A percentile compares a stretch with the other conserved stretches of the same genome.
These are phyloP conservation scores for Saccharomyces hybrid DNA, from an alignment of 1,139 yeast species.

Conservation along the genomic window DNA sequence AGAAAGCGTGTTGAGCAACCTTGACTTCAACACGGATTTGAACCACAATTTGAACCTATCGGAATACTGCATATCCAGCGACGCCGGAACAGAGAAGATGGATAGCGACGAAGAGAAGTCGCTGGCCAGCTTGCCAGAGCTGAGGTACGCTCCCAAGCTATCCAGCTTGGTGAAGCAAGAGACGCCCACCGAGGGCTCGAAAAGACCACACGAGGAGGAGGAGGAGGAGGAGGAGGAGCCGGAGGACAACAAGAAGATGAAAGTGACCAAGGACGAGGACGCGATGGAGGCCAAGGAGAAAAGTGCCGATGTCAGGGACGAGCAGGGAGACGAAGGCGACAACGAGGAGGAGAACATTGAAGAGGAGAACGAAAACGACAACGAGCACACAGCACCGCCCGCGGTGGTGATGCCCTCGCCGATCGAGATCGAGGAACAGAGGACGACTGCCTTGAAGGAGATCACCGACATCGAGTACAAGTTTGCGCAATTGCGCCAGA, in stretches of 20 bases:
- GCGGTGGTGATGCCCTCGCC: conserved; percentile 29
- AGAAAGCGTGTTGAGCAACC: conserved; percentile 22
- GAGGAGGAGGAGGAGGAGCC: neutral
- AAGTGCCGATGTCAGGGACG: conserved; percentile 10
- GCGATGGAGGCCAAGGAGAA: neutral
- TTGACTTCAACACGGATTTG: conserved; percentile 20
- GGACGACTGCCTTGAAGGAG: conserved; percentile 43
- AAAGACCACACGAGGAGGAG: neutral
- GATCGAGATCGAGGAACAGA: conserved; percentile 34
- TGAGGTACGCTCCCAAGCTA: neutral
- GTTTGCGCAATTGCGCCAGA: conserved; percentile 80
- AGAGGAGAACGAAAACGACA: conserved; percentile 14
- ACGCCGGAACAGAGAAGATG: conserved; percentile 33
- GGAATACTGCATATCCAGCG: conserved; percentile 28
- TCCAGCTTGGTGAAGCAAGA: neutral
- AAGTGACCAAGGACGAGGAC: neutral
- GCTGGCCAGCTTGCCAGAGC: neutral
- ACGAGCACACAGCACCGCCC: conserved; percentile 13
- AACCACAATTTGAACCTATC: conserved; percentile 16
- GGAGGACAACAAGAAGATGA: neutral
- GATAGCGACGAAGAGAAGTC: conserved; percentile 9
- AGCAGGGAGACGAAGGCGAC: conserved; percentile 13
- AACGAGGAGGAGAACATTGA: conserved; percentile 8
- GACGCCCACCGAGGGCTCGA: neutral
- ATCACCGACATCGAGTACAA: conserved; percentile 74